A percentile compares a stretch with the other conserved stretches of the same genome.
These are phyloP conservation scores for Cryptococcus amylolentus DNA, from an alignment of 1,284 basidiomycete species.

Conservation along the genomic window DNA sequence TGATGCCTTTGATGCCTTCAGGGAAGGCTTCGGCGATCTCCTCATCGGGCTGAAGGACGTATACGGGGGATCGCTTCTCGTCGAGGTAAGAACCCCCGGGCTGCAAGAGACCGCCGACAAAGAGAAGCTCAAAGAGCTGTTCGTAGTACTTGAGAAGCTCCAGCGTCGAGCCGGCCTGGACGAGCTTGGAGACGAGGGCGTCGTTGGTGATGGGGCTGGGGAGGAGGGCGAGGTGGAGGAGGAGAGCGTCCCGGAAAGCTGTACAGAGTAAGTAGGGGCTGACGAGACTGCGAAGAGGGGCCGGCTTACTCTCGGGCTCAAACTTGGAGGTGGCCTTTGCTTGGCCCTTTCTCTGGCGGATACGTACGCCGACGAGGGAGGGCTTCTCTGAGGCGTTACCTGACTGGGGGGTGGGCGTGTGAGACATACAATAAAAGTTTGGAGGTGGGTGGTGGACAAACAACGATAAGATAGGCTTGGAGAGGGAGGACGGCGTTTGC, in stretches of 20 bases:
- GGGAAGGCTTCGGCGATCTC: constrained; percentile 22
- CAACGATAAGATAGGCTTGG: background rate
- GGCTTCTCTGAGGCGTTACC: constrained; percentile 50
- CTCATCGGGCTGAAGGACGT: constrained; percentile 33
- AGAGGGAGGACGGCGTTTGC: no score
- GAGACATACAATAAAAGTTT: constrained; percentile 43
- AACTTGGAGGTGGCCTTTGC: constrained; percentile 56
- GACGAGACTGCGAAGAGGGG: background rate
- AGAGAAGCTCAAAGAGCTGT: constrained; percentile 87
- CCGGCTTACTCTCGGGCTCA: constrained; percentile 54
- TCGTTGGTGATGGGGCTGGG: constrained; percentile 67
- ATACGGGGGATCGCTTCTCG: constrained; percentile 59
- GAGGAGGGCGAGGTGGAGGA: constrained; percentile 87
- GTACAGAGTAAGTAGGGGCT: background rate
- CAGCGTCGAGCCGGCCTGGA: constrained; percentile 84
- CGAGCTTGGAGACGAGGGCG: constrained; percentile 61
- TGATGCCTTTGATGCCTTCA: constrained; percentile 72
- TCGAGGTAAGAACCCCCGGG: constrained; percentile 90
- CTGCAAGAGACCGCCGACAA: constrained; percentile 90
- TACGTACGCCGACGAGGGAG: constrained; percentile 52
- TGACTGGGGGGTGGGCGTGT: constrained; percentile 44
- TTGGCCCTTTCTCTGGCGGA: constrained; percentile 52
- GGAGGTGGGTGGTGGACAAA: constrained; percentile 3
- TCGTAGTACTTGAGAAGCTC: constrained; percentile 96
- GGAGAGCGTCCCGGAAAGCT: constrained; percentile 95